phyloP scores from a whole-genome alignment of 257 asterid genomes.

The Osmanthus fragrans region DNA sequence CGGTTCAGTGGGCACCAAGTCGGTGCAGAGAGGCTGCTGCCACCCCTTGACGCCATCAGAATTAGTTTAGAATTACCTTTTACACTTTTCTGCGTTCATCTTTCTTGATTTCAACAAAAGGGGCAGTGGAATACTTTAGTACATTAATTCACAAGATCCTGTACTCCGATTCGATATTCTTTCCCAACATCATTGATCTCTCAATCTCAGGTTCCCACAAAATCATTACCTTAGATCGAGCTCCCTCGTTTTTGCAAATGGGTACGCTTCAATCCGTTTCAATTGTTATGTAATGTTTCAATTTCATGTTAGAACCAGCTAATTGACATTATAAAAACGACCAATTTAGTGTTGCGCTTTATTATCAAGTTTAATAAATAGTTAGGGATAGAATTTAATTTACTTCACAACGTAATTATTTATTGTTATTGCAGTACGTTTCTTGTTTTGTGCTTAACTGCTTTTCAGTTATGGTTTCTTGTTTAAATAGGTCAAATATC shows the following conservation, averaged over 20 bases:
- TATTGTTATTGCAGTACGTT: background rate
- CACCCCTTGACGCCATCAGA: background rate
- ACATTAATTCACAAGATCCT: constrained; percentile 26
- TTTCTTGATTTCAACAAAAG: background rate
- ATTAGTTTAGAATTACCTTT: background rate
- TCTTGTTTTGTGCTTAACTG: constrained; percentile 6
- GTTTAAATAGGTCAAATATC: constrained; percentile 21
- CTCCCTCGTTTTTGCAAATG: constrained; percentile 30
- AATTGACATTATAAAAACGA: background rate
- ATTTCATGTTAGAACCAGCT: background rate
- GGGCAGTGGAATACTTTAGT: background rate
- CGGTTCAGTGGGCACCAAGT: background rate
- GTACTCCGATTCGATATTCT: constrained; percentile 10
- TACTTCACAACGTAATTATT: background rate
- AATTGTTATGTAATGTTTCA: constrained; percentile 13
- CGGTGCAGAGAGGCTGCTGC: background rate
- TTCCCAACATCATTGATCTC: constrained; percentile 24
- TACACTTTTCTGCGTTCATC: background rate
- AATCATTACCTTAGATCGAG: constrained; percentile 26
- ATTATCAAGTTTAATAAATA: constrained; percentile 21
- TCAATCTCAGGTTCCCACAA: constrained; percentile 27
- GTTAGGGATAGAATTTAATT: background rate
- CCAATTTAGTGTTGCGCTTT: constrained; percentile 32
- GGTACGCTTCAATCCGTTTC: constrained; percentile 40
- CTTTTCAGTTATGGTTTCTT: constrained; percentile 18